These are phyloP conservation scores for Naegleria gruberi DNA, from an alignment of 208 protist genomes.

Conservation along the genomic window DNA sequence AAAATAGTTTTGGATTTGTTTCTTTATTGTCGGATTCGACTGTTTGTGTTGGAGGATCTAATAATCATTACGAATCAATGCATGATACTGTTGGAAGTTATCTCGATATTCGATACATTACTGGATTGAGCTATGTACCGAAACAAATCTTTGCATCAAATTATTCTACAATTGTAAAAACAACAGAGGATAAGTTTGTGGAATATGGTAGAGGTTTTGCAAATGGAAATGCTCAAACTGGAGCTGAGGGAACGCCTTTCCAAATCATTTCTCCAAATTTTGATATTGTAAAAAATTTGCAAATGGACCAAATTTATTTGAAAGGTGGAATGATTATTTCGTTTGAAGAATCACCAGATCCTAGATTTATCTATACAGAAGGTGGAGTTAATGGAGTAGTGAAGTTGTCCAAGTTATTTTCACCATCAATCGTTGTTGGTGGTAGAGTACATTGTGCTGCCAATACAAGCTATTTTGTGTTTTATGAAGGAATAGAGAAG, in stretches of 20 bases:
- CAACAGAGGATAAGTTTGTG: background rate
- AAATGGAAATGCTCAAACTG: background rate
- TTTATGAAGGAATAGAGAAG: background rate
- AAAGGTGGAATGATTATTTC: background rate
- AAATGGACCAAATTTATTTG: background rate
- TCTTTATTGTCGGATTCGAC: background rate
- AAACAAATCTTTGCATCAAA: background rate
- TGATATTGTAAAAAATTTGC: background rate
- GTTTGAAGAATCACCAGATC: background rate
- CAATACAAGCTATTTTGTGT: background rate
- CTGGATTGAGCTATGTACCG: background rate
- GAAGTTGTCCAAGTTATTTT: background rate
- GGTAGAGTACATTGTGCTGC: background rate
- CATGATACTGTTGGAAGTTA: background rate
- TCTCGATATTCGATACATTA: background rate
- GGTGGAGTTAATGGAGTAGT: background rate
- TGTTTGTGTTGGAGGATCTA: background rate
- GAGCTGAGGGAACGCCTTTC: background rate
- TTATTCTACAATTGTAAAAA: background rate
- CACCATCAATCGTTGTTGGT: background rate
- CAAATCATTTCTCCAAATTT: background rate
- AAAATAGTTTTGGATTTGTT: background rate
- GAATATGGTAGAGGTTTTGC: background rate
- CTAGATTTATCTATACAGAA: background rate
- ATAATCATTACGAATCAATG: background rate